These are phyloP conservation scores for Rhizopogon rudus DNA, from an alignment of 768 basidiomycete species.

Conservation along the genomic window DNA sequence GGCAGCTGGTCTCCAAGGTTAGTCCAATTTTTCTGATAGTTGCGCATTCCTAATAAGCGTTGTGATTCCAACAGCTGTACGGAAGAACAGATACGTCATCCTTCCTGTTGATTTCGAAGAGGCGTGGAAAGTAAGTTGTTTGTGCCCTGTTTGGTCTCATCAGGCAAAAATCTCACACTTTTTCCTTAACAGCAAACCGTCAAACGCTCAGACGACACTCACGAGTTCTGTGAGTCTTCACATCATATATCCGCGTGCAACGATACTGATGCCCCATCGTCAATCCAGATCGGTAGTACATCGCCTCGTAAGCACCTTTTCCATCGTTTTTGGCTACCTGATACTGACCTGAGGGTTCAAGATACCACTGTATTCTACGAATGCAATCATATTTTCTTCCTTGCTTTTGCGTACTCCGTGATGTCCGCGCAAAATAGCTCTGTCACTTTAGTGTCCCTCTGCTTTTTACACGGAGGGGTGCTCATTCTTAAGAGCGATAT, in stretches of 20 bases:
- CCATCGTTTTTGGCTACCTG: constrained; percentile 13
- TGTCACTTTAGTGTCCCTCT: constrained; percentile 85
- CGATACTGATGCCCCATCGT: constrained; percentile 2
- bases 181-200: constrained; percentile 76
- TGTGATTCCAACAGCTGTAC: constrained; percentile 58
- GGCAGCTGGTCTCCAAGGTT: constrained; percentile 95
- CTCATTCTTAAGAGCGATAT: constrained; percentile 86
- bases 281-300: constrained; percentile 34
- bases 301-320: constrained; percentile 33
- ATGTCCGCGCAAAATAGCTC: constrained; percentile 35
- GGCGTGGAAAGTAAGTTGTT: constrained; percentile 94
- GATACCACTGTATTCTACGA: constrained; percentile 30
- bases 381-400: constrained; percentile 24
- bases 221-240: constrained; percentile 82
- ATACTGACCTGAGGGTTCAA: constrained; percentile 15
- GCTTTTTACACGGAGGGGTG: constrained; percentile 57
- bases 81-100: constrained; percentile 98
- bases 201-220: constrained; percentile 93
- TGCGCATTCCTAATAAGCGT: background rate
- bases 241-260: background rate
- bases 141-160: constrained; percentile 38
- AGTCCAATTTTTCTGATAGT: background rate
- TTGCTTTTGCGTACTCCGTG: constrained; percentile 8
- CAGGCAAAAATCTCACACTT: constrained; percentile 26
- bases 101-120: constrained; percentile 97